Conservation (phyloP, 179 eudicot species). For the Beta corolliflora region DNA sequence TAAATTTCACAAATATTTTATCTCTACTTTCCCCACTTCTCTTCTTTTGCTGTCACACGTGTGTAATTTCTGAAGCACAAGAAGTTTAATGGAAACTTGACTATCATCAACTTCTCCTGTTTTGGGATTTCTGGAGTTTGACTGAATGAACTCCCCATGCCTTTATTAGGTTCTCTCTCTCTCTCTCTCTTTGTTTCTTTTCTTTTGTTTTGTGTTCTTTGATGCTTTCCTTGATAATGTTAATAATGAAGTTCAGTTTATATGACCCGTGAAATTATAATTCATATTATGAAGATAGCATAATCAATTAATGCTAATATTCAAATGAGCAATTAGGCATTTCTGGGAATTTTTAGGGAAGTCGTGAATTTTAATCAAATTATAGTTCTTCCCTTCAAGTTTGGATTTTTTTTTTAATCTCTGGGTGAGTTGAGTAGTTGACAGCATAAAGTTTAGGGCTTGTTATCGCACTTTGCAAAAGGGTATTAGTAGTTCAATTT, state of each 20-base stretch:
- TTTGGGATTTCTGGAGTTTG: conserved; percentile 28
- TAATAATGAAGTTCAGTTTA: background rate
- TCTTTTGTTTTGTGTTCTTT: background rate
- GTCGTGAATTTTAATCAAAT: background rate
- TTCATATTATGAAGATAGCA: background rate
- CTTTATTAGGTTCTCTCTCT: conserved; percentile 61
- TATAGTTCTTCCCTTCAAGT: background rate
- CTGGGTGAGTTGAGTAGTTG: background rate
- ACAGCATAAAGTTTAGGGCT: background rate
- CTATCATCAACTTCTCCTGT: background rate
- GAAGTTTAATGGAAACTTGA: conserved; percentile 12
- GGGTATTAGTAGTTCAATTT: background rate
- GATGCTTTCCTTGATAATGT: background rate
- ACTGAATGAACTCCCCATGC: conserved; percentile 87
- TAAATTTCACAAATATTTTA: background rate
- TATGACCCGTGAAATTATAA: background rate
- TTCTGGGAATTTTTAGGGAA: background rate
- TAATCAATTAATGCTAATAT: background rate
- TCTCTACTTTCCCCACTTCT: background rate
- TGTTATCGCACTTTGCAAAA: background rate
- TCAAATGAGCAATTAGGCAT: background rate
- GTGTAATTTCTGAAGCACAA: background rate
- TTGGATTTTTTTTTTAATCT: background rate
- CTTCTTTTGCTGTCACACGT: background rate
- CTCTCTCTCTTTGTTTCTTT: background rate